Conservation (phyloP, 805 yeast species). For the Tetrapisispora nanseiensis region DNA sequence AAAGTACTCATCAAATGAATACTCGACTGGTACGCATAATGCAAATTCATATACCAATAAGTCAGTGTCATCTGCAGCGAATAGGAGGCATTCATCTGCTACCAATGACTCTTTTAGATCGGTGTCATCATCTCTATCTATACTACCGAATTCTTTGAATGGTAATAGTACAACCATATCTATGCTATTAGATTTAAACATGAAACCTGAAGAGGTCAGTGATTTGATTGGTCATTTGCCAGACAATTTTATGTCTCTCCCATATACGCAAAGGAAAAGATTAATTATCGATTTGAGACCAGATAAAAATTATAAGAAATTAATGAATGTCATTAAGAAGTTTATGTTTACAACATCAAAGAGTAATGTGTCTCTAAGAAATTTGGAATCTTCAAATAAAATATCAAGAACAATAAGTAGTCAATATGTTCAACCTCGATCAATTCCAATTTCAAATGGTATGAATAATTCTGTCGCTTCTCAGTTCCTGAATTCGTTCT, state of each 20-base stretch:
- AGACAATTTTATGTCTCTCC: constrained; percentile 42
- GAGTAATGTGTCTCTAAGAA: constrained; percentile 17
- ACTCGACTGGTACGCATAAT: neutral
- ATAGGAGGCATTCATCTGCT: constrained; percentile 6
- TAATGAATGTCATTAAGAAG: constrained; percentile 25
- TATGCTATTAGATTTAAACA: constrained; percentile 10
- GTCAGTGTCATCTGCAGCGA: neutral
- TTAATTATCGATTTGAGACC: constrained; percentile 30
- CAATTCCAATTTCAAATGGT: constrained; percentile 15
- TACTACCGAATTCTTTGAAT: constrained; percentile 7
- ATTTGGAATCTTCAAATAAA: neutral
- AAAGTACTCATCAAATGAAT: neutral
- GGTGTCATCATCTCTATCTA: constrained; percentile 12
- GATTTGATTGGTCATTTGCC: constrained; percentile 34
- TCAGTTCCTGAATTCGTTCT: constrained; percentile 26
- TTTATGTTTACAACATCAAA: constrained; percentile 17
- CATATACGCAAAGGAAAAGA: constrained; percentile 52
- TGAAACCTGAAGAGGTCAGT: constrained; percentile 25
- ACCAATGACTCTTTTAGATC: constrained; percentile 11
- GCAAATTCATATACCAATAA: constrained; percentile 1
- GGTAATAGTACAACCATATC: constrained; percentile 6
- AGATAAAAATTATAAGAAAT: constrained; percentile 27
- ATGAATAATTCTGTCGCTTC: constrained; percentile 23
- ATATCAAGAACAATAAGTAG: neutral
- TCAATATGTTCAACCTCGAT: neutral